phyloP scores from a whole-genome alignment of 2,329 filamentous ascomycete species.

The Xylaria sp. region DNA sequence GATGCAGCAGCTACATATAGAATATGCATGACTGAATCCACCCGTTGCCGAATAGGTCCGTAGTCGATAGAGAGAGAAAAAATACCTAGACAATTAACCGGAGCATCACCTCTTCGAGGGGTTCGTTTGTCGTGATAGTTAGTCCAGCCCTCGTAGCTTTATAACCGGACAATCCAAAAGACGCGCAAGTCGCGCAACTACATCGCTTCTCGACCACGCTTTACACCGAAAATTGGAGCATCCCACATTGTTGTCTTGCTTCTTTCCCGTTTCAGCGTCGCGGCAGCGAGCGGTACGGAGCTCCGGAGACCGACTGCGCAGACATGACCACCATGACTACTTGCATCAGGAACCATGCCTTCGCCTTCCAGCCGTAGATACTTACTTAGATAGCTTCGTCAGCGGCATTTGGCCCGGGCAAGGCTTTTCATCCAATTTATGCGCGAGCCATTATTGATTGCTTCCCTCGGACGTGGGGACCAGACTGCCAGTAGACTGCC shows the following conservation, averaged over 20 bases:
- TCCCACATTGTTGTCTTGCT: conserved; percentile 21
- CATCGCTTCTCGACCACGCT: conserved; percentile 18
- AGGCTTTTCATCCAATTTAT: conserved; percentile 20
- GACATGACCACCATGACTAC: not conserved
- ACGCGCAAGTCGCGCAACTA: conserved; percentile 24
- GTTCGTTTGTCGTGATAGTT: conserved; percentile 7
- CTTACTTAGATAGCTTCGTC: not conserved
- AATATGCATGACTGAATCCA: conserved; percentile 37
- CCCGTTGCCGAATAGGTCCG: conserved; percentile 23
- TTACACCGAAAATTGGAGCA: conserved; percentile 31
- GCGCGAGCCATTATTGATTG: conserved; percentile 29
- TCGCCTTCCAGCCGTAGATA: conserved; percentile 2
- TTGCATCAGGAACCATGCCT: conserved; percentile 15
- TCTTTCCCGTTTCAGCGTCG: conserved; percentile 13
- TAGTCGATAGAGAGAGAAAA: conserved; percentile 8
- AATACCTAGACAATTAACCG: conserved; percentile 31
- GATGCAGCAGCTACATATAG: conserved; percentile 27
- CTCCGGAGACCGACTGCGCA: conserved; percentile 24
- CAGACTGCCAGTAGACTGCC: conserved; percentile 4
- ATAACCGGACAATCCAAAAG: conserved; percentile 7
- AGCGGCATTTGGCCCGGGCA: conserved; percentile 13
- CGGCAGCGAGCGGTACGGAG: conserved; percentile 29
- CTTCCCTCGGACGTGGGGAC: conserved; percentile 9
- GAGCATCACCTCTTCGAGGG: not conserved
- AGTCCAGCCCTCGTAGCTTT: conserved; percentile 12